Evolutionary conservation across 192 early-diverging fungal species (phyloP), one percentile per base, ranked within the genome.

Genomic region (Thamnidium elegans): DNA sequence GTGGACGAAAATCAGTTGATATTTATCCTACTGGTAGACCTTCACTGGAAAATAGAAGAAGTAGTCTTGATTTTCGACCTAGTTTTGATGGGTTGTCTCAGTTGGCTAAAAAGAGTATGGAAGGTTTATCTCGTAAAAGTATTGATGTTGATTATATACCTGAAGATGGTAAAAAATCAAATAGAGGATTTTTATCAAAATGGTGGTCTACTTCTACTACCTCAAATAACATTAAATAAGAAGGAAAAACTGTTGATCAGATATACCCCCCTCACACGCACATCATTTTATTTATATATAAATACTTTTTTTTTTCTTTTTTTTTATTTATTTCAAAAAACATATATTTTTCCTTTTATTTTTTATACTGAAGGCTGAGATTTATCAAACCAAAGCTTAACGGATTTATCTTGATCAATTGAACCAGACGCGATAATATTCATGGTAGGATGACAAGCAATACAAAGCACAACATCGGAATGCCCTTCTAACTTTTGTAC

Each of bases 361-460:
- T 48, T 4, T 48, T 17, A 48, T 48, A 42, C 20, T 21, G 50
- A 32, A 23, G 73, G 66, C 32, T 68, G 62, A 20, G 68, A 65
- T 36, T 68, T 67, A 58, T 86, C 84, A 47, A 86, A 81, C 94
- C 94, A 96, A 17, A 96, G 84, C 68, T 94, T 92, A 15, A 96
- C 87, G 1, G 88, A 81, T 75, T 87, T 85, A 81, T 99, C 97
- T 65, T 87, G 86, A 66, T 95, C 90, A 68, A 97, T 91, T 6
- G 92, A 84, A 14, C 92, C 92, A 8, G 94, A 94, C 10, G 95
- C 97, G 74, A 99, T 99, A 58, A 98, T 97, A 65, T 95, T 92
- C 56, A 88, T 79, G 10, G 86, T 88, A 42, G 97, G 97, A 79
- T 99, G 97, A 65, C 95, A 97, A 34, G 91, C 89, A 21, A 99